Evolutionary conservation across 352 stramenopile species (phyloP), one percentile per base, ranked within the genome.

Genomic region (Phytophthora quininea): DNA sequence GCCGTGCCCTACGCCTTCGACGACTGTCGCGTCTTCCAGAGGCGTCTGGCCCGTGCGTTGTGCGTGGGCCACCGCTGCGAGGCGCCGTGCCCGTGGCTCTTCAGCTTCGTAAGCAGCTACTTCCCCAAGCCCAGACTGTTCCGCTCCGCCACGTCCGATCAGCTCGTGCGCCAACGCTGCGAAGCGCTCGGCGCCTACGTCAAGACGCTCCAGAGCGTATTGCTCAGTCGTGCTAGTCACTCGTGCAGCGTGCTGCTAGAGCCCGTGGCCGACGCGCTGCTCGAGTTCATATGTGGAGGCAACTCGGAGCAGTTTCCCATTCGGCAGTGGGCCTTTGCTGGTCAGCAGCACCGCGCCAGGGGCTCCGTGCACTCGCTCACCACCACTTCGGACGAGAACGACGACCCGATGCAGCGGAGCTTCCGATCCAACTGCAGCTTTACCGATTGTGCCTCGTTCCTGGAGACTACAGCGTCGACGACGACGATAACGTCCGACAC

Each of bases 101-200:
- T 67, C 59, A 66, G 64, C 45, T 77, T 74, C 60, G 57, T 74
- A n/a, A 64, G 52, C 49, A 74, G 69, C 64, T 74, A 74, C 64
- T 77, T 77, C 64, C 69, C 65, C 52, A 73, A 64, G 56, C 61
- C 60, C 11, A 64, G 60, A 5, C 33, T 69, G 4, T 71, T 72
- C 38, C 55, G 55, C n/a, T 74, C 54, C 29, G 35, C 47, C n/a
- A 54, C 58, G 27, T 72, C 52, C 29, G 59, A 59, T 19, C 62
- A 52, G 3, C 63, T 80, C 35, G 60, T 80, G 40, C 32, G 65
- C 14, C 61, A 67, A 47, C 60, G 73, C 27, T 62, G 69, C 37
- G 54, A 74, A 8, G 63, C 69, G 19, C 62, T 84, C n/a, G 35
- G 57, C 14, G 43, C 49, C 14, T 80, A 74, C 53, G n/a, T 84